These are phyloP conservation scores for Colletotrichum camelliae DNA, from an alignment of 2,329 filamentous ascomycete genomes.

Conservation along the genomic window DNA sequence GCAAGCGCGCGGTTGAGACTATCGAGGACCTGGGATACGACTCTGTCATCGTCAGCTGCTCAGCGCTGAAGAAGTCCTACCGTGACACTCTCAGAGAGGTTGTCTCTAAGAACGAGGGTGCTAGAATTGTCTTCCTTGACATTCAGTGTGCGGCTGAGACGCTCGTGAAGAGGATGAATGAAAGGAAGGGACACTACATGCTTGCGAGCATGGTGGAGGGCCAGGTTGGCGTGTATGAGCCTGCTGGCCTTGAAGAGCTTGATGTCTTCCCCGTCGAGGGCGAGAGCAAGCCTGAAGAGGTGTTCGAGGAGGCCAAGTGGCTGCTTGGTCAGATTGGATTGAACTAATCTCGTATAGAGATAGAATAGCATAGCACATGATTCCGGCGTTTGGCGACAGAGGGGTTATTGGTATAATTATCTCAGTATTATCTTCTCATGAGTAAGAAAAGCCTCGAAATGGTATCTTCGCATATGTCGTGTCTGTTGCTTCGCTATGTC, in stretches of 20 bases:
- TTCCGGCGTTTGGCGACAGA: background rate
- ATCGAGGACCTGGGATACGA: slow-evolving; percentile 30
- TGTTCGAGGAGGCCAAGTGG: slow-evolving; percentile 25
- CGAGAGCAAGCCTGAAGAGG: slow-evolving; percentile 10
- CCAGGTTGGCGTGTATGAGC: slow-evolving; percentile 36
- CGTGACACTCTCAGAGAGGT: slow-evolving; percentile 34
- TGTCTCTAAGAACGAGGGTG: slow-evolving; percentile 16
- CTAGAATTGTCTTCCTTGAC: slow-evolving; percentile 37
- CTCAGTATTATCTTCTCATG: background rate
- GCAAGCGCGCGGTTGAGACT: slow-evolving; percentile 25
- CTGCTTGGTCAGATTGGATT: slow-evolving; percentile 15
- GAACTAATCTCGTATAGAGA: background rate
- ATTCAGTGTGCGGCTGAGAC: slow-evolving; percentile 36
- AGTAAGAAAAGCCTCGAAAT: background rate
- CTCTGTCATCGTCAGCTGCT: slow-evolving; percentile 42
- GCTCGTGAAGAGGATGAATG: slow-evolving; percentile 30
- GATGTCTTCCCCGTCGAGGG: slow-evolving; percentile 39
- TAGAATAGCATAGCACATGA: background rate
- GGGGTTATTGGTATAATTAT: background rate
- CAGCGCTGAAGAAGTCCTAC: slow-evolving; percentile 38
- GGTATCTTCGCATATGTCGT: background rate
- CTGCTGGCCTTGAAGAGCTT: slow-evolving; percentile 29
- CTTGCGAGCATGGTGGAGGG: slow-evolving; percentile 36
- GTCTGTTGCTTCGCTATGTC: background rate
- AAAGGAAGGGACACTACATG: slow-evolving; percentile 41